Base-by-base conservation (phyloP, 2,329 filamentous ascomycete species). In the Gliomastix tumulicola region DNA sequence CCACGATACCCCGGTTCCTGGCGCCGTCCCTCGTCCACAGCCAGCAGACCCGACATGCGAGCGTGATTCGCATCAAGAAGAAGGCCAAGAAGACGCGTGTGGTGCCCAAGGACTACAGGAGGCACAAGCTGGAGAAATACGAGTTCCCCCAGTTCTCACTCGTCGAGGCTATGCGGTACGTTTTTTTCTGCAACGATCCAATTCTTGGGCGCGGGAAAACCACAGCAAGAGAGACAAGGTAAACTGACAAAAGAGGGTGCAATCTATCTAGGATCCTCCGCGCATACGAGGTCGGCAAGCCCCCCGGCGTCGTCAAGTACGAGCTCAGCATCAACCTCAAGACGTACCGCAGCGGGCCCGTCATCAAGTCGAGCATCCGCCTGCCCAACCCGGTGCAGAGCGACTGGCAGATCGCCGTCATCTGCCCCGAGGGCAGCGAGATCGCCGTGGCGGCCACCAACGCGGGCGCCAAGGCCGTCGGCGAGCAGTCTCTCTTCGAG, bases 381-480 rank as follows among this genome's bases (percentile, higher is more conserved):
- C 80, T 98, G 15, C 92, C 92, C 1, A 84, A 94, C 60, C 83
- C 89, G 5, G 86, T 97, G 46, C 85, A 88, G 59, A 94, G 86
- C 44, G 88, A 94, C 58, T 73, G 88, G 35, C 81, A 82, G 44
- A 88, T 98, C 52, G 92, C 83, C 54, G 92, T 97, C 38, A 86
- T 98, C 48, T 90, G 84, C 57, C 80, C 86, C n/a, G 83, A 90
- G 38, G 82, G 80, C 46, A 88, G 84, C 45, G 74, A 79, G 43
- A 73, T 79, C 35, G 88, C 82, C 36, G 71, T 76, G 46, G 82
- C 87, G 35, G 92, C 94, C 4, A 73, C 73, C 22, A 72, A 76
- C 9, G 84, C 84, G 1, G 94, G 92, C 37, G 94, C 92, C 13
- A 73, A 81, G 2, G 69, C 90, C 5, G 87, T 89, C 2, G 92